Percentiles rank a stretch among this genome's conserved stretches.
Evolutionary conservation across 495 filamentous ascomycete species (phyloP).

Genomic region (Podospora pseudocomata): DNA sequence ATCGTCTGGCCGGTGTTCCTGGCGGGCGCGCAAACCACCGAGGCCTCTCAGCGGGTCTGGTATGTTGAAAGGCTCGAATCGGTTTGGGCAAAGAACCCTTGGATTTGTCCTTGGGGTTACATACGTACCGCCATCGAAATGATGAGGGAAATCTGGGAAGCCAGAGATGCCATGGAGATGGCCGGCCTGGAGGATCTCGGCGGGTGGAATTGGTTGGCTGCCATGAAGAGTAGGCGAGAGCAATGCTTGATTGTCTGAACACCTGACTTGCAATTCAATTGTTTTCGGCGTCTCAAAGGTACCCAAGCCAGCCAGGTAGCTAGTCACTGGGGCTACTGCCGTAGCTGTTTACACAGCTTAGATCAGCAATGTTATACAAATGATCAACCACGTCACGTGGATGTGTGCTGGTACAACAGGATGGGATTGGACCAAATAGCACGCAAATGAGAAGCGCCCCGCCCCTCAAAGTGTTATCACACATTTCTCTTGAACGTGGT

Average conservation of each 20-base stretch:
- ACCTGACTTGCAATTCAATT: no score
- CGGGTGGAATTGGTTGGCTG: slow-evolving; percentile 36
- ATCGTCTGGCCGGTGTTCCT: slow-evolving; percentile 58
- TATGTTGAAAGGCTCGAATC: slow-evolving; percentile 37
- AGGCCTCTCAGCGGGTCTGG: slow-evolving; percentile 31
- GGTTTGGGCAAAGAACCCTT: slow-evolving; percentile 31
- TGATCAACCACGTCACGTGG: no score
- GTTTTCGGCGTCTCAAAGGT: no score
- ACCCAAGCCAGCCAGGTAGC: no score
- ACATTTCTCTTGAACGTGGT: no score
- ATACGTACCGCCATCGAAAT: slow-evolving; percentile 42
- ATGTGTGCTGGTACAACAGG: no score
- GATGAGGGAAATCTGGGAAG: slow-evolving; percentile 39
- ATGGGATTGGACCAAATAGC: no score
- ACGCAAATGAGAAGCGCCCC: no score
- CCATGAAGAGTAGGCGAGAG: slow-evolving; percentile 32
- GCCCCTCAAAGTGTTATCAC: no score
- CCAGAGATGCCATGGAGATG: slow-evolving; percentile 25
- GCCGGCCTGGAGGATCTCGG: neutral
- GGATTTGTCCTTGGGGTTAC: slow-evolving; percentile 46
- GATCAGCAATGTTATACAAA: no score
- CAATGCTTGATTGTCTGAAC: slow-evolving; percentile 41
- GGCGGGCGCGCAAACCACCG: slow-evolving; percentile 48
- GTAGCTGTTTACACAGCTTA: no score
- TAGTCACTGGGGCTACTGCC: no score